Percentiles rank a stretch among this genome's conserved stretches.
These are phyloP conservation scores for Botrytis galanthina DNA, from an alignment of 2,329 filamentous ascomycete genomes.

Conservation along the genomic window DNA sequence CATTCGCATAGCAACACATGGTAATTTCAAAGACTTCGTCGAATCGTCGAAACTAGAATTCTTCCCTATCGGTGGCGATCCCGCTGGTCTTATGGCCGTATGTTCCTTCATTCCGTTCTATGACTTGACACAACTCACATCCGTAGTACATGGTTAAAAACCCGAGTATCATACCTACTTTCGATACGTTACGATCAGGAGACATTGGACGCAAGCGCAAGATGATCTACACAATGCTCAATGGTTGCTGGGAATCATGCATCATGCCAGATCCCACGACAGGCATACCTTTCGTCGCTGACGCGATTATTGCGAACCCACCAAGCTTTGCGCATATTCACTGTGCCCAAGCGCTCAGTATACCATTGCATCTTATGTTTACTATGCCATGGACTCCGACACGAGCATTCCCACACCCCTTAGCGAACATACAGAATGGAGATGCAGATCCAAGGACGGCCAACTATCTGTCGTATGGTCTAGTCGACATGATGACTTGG, in stretches of 20 bases:
- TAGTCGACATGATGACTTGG: background rate
- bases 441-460: background rate
- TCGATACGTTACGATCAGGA: too few species aligned
- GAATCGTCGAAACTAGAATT: too few species aligned
- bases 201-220: too few species aligned
- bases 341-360: background rate
- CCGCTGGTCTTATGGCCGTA: too few species aligned
- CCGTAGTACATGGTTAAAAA: too few species aligned
- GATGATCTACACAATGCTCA: too few species aligned
- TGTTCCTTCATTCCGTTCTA: too few species aligned
- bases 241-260: background rate
- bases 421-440: background rate
- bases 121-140: too few species aligned
- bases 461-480: background rate
- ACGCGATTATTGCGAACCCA: background rate
- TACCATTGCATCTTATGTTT: background rate
- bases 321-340: background rate
- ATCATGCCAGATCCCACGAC: background rate
- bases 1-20: background rate
- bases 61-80: too few species aligned
- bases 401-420: background rate
- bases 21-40: background rate
- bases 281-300: background rate
- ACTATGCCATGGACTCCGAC: conserved; percentile 1
- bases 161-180: too few species aligned